Conservation (phyloP, 192 early-diverging fungal genomes). For the Chytriomyces sp. region DNA sequence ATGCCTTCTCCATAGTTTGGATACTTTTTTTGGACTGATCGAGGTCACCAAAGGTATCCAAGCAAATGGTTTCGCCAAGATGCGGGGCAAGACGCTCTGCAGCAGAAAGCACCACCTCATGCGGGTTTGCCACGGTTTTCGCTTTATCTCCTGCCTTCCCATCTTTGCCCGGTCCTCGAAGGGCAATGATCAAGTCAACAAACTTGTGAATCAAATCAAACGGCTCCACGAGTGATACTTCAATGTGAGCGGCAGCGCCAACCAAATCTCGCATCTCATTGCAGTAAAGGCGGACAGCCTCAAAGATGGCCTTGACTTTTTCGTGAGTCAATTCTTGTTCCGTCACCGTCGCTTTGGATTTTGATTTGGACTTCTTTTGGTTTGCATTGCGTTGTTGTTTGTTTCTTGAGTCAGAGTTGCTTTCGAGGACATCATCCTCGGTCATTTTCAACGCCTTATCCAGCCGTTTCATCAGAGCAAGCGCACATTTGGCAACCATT, state of each 20-base stretch:
- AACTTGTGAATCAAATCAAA: slow-evolving; percentile 16
- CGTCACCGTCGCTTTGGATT: not conserved
- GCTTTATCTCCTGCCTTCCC: not conserved
- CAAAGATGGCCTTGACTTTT: slow-evolving; percentile 1
- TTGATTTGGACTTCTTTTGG: not conserved
- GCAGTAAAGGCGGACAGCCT: not conserved
- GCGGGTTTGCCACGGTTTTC: not conserved
- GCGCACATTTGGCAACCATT: slow-evolving; percentile 13
- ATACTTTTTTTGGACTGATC: not conserved
- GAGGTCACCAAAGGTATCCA: slow-evolving; percentile 11
- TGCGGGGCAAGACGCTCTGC: not conserved
- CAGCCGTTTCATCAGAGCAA: not conserved
- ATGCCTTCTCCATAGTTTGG: not conserved
- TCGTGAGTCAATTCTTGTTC: not conserved
- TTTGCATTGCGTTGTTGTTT: not conserved
- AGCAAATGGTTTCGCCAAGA: not conserved
- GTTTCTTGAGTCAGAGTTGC: not conserved
- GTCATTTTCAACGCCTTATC: not conserved
- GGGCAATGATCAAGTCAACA: not conserved
- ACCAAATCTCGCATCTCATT: slow-evolving; percentile 9
- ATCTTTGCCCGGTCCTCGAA: not conserved
- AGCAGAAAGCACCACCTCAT: not conserved
- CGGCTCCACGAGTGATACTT: slow-evolving; percentile 17
- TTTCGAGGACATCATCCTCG: not conserved
- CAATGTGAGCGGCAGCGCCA: slow-evolving; percentile 1